Evolutionary conservation across 1,284 basidiomycete species (phyloP), one percentile per base, ranked within the genome.

Genomic region (Pisolithus thermaeus): DNA sequence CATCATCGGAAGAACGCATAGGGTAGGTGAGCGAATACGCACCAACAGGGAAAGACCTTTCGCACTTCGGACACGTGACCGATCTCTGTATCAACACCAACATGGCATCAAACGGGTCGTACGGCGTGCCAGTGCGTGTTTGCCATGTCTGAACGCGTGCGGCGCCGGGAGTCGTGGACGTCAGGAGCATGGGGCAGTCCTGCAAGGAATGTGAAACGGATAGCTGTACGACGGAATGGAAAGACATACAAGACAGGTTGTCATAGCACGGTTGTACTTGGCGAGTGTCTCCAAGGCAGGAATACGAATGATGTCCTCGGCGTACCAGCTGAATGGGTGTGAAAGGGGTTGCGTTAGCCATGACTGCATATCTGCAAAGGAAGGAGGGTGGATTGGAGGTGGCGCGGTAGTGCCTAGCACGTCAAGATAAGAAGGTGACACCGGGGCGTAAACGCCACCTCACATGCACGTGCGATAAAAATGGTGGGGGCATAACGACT

Each of bases 101-200:
- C 0, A 54, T 54, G 11, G 67, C 54, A 37, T 63, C 59, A 14
- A 64, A 58, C 2, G 67, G 70, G 44, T 72, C 66, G 23, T 67
- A 73, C 0, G 56, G 57, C 7, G 59, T 61, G 4, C 47, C 18
- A 0, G 69, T 71, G 14, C 49, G 46, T 1, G 38, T 7, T 3
- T 49, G 40, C 70, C 70, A 74, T 3, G 46, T 32, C 4, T 32
- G 49, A 6, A 58, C 50, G 3, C 58, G 57, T 27, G 52, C 41
- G 37, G 54, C 30, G 16, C 45, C 27, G 3, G 55, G 53, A 23
- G 50, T 42, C 49, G 49, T 36, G 18, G 56, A 55, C 22, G 63
- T 39, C 7, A 61, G 41, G 18, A 59, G 35, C 14, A 51, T 49
- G 0, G 57, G 54, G 18, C 47, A 55, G 27, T n/a, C 61, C 64